These are phyloP conservation scores for carrot (Daucus carota) DNA, from an alignment of 129 eudicot genomes.

Conservation along the genomic window DH1_v3.0 NC_030382.2:58807501-58808000, in stretches of 20 bases:
- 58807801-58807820: not conserved
- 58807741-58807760: not conserved
- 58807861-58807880: not conserved
- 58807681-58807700: too few relatives aligned
- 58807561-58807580: not conserved
- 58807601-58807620: not conserved
- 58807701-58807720: too few relatives aligned
- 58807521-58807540: too few relatives aligned
- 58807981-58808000: constrained; percentile 85
- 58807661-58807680: too few relatives aligned
- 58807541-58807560: not conserved
- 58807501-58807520: not conserved
- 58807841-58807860: not conserved
- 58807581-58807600: not conserved
- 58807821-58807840: not conserved
- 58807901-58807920: not conserved
- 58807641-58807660: not conserved
- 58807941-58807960: not conserved
- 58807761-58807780: not conserved
- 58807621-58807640: not conserved
- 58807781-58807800: not conserved
- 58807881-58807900: not conserved
- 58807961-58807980: constrained; percentile 57
- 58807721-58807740: not conserved
- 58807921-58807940: not conserved